Base-by-base conservation (phyloP, 2,329 filamentous ascomycete species). In the Ophiosphaerella korrae region DNA sequence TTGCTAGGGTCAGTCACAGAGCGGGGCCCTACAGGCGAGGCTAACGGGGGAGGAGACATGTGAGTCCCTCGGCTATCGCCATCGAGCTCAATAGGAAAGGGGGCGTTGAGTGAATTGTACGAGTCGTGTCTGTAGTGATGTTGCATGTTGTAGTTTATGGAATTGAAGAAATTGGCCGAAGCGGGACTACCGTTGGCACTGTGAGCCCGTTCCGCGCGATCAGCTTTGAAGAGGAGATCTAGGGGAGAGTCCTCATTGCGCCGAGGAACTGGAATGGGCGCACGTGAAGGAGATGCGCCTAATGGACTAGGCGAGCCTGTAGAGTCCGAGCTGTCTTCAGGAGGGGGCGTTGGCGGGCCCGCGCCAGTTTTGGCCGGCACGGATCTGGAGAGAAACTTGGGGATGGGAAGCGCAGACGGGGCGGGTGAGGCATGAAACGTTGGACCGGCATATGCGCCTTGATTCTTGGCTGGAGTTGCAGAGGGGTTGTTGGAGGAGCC, bases 391-490 rank as follows among this genome's bases (percentile, higher is more conserved):
- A 89, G 84, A 72, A 97, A 96, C 67, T 88, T 95, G 9, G 94
- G 94, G 51, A 97, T 88, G 0, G 94, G 94, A 29, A 99, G 80
- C 21, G 91, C 87, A 7, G 92, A 95, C 0, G 94, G 89, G 1
- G 92, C 93, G 16, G 94, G 94, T 7, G 94, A 97, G 35, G 92
- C 90, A 74, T 97, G 92, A 73, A 97, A 99, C 5, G 92, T 95
- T 31, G 93, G 89, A 12, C 93, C 94, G 34, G 94, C 94, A 75
- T 96, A 99, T 39, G 88, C 86, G 54, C 72, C 63, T 37, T 72
- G 68, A n/a, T 59, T 53, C 54, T 72, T 73, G n/a, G 63, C 57
- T 5, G 71, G 71, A 4, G 71, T 73, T 11, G 63, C 62, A 54
- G 62, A 51, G 13, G 53, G 34, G 23, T 65, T 57, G 33, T 54